phyloP scores from a whole-genome alignment of 2,329 filamentous ascomycete genomes.

The Diaporthe citriasiana region DNA sequence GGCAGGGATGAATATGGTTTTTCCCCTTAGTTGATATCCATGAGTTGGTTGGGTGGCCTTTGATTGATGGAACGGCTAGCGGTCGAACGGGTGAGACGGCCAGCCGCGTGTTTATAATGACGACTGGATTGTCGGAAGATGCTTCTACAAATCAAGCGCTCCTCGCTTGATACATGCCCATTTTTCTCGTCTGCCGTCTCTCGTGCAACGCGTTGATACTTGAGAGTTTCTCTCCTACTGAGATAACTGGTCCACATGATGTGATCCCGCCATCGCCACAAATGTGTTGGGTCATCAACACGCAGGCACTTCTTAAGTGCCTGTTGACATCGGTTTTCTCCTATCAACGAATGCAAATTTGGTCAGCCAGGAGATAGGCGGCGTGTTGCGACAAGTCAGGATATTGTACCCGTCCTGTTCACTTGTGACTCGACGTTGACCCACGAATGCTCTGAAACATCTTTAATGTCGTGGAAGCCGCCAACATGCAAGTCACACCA shows the following conservation, averaged over 20 bases:
- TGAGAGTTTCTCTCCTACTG: neutral
- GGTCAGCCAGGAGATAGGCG: neutral
- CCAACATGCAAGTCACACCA: too few species aligned
- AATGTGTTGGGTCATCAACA: neutral
- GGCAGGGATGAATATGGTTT: neutral
- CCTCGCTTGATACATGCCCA: neutral
- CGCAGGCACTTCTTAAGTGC: neutral
- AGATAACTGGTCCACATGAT: neutral
- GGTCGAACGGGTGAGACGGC: neutral
- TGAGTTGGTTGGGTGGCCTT: neutral
- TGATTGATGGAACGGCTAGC: neutral
- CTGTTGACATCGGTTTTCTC: neutral
- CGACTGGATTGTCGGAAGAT: conserved; percentile 8
- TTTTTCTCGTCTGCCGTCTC: neutral
- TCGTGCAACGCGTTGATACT: neutral
- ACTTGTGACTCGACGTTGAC: too few species aligned
- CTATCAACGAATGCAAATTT: neutral
- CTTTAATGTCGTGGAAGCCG: too few species aligned
- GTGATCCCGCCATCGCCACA: neutral
- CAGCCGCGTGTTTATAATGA: conserved; percentile 16
- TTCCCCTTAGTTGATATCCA: conserved; percentile 26
- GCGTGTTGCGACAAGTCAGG: too few species aligned
- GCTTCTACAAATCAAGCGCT: neutral
- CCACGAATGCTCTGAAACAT: too few species aligned
- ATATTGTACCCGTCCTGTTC: too few species aligned